Evolutionary conservation across 2,329 filamentous ascomycete genomes (phyloP).

Genomic region (Botryotinia convoluta): DNA sequence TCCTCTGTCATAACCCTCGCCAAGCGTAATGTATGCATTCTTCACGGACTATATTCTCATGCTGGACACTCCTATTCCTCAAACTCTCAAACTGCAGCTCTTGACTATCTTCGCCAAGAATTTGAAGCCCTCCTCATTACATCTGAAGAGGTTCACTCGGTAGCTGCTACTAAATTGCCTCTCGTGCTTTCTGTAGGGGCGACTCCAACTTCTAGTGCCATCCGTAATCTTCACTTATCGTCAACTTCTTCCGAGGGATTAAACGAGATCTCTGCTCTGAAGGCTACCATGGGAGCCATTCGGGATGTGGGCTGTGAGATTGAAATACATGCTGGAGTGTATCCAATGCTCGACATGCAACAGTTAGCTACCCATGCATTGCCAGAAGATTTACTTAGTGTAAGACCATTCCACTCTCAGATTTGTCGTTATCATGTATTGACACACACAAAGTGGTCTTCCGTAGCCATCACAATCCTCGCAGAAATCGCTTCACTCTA

Average conservation of each 20-base stretch:
- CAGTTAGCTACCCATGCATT: constrained; percentile 71
- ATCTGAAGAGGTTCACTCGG: constrained; percentile 39
- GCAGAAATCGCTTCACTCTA: constrained; percentile 71
- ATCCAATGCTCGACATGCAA: constrained; percentile 73
- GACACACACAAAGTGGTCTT: constrained; percentile 38
- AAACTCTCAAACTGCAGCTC: constrained; percentile 54
- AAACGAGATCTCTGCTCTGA: constrained; percentile 42
- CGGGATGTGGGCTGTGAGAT: constrained; percentile 47
- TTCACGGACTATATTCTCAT: constrained; percentile 71
- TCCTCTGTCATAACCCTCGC: constrained; percentile 45
- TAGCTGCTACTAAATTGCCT: constrained; percentile 21
- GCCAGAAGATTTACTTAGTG: constrained; percentile 35
- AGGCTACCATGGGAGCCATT: constrained; percentile 42
- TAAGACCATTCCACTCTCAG: not conserved
- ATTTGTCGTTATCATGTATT: constrained; percentile 21
- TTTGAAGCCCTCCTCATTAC: constrained; percentile 53
- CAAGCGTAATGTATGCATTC: constrained; percentile 39
- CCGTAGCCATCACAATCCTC: constrained; percentile 67
- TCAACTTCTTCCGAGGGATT: constrained; percentile 31
- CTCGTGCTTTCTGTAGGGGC: constrained; percentile 69
- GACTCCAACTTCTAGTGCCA: constrained; percentile 68
- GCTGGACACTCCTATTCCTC: constrained; percentile 68
- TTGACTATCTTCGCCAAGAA: constrained; percentile 58
- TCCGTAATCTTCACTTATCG: constrained; percentile 54
- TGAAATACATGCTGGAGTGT: constrained; percentile 75